Conservation (phyloP, 805 yeast genomes). For the Brettanomyces nanus region DNA sequence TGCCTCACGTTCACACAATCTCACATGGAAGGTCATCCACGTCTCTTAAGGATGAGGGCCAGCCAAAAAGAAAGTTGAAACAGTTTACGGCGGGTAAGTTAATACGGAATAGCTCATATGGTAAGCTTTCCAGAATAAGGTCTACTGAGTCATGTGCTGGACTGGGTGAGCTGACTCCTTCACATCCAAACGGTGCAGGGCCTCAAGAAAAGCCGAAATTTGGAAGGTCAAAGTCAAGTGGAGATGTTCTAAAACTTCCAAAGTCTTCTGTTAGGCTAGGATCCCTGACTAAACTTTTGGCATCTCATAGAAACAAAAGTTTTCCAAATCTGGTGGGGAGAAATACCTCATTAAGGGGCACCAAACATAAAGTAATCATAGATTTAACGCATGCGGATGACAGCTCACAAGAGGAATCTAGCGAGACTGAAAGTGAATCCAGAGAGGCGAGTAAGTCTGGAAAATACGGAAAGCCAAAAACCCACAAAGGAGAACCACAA, state of each 20-base stretch:
- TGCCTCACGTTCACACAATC: neutral
- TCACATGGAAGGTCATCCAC: neutral
- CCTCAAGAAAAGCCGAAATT: constrained; percentile 17
- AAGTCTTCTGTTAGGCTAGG: constrained; percentile 10
- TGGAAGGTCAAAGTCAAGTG: constrained; percentile 20
- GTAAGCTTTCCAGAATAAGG: constrained; percentile 25
- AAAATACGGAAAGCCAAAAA: neutral
- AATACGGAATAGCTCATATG: constrained; percentile 27
- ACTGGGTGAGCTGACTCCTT: constrained; percentile 1
- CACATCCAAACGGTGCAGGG: constrained; percentile 6
- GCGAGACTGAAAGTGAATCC: constrained; percentile 35
- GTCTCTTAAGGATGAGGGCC: neutral
- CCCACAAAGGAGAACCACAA: neutral
- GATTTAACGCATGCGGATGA: constrained; percentile 10
- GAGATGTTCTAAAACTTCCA: constrained; percentile 15
- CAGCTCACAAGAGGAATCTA: constrained; percentile 12
- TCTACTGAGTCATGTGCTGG: constrained; percentile 18
- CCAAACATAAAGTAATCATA: constrained; percentile 19
- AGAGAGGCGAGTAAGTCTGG: constrained; percentile 28
- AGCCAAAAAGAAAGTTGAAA: constrained; percentile 21
- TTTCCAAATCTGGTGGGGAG: constrained; percentile 20
- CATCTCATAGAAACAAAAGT: constrained; percentile 17
- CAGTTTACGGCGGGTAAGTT: constrained; percentile 28
- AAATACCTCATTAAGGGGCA: constrained; percentile 16
- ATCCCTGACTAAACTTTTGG: constrained; percentile 5